A percentile compares a stretch with the other conserved stretches of the same genome.
phyloP scores from a whole-genome alignment of 495 filamentous ascomycete species.

The Elaphomyces granulatus region DNA sequence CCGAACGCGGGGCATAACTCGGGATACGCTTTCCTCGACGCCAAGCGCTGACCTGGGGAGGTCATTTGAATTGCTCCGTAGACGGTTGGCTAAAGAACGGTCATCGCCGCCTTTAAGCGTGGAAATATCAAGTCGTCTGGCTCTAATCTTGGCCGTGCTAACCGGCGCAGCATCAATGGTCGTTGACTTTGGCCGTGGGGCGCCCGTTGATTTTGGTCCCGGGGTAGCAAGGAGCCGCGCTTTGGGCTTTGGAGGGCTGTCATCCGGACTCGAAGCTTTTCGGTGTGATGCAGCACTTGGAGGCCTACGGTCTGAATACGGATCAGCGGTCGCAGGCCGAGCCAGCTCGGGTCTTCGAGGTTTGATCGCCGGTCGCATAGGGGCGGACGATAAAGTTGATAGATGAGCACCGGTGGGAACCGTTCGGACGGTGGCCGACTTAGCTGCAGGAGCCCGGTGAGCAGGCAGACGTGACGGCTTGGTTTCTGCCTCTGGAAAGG shows the following conservation, averaged over 20 bases:
- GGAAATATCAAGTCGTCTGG: constrained; percentile 27
- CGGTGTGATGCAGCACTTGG: constrained; percentile 14
- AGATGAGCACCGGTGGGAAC: constrained; percentile 20
- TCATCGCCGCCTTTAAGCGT: constrained; percentile 19
- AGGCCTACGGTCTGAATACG: constrained; percentile 30
- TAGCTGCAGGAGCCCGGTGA: constrained; percentile 11
- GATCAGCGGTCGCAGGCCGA: constrained; percentile 45
- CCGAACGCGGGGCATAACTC: not conserved
- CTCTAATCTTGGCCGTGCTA: constrained; percentile 21
- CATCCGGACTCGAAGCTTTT: constrained; percentile 26
- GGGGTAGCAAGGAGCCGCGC: constrained; percentile 19
- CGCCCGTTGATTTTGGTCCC: constrained; percentile 13
- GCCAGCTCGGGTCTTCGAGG: constrained; percentile 33
- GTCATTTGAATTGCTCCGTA: constrained; percentile 19
- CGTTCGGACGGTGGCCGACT: constrained; percentile 14
- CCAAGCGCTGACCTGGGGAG: not conserved
- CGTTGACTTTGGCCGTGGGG: constrained; percentile 21
- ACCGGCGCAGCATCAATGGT: constrained; percentile 12
- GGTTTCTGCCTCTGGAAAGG: constrained; percentile 26
- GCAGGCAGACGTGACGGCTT: constrained; percentile 29
- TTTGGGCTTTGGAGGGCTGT: constrained; percentile 27
- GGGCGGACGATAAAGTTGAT: constrained; percentile 42
- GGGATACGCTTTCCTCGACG: not conserved
- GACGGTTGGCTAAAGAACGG: constrained; percentile 10
- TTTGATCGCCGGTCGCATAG: constrained; percentile 39